These are phyloP conservation scores for Cyathus striatus DNA, from an alignment of 768 basidiomycete genomes.

Conservation along the genomic window DNA sequence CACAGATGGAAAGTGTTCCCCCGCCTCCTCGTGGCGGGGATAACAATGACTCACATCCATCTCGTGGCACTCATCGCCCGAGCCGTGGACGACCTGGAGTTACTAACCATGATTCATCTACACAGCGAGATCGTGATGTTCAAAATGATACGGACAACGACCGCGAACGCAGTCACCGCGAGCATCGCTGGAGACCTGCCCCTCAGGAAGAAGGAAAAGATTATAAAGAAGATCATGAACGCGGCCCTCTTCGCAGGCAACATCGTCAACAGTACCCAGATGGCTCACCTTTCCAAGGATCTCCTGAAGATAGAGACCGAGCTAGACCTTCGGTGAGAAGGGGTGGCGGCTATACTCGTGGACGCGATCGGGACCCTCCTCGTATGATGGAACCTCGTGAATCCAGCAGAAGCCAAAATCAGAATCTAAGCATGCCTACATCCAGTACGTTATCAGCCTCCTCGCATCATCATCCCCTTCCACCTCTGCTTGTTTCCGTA, in stretches of 20 bases:
- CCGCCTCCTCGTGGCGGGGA: conserved; percentile 13
- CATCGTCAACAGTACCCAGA: no score
- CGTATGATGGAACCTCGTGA: no score
- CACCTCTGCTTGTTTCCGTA: conserved; percentile 28
- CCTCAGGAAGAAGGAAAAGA: conserved; percentile 13
- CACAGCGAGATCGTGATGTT: conserved; percentile 19
- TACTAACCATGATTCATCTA: conserved; percentile 24
- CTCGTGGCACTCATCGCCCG: conserved; percentile 17
- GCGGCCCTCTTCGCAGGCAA: conserved; percentile 12
- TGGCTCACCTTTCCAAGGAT: no score
- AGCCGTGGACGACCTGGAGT: conserved; percentile 18
- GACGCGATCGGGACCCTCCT: background rate
- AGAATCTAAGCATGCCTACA: conserved; percentile 31
- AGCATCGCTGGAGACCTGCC: conserved; percentile 17
- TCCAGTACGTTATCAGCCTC: conserved; percentile 65
- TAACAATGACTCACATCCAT: conserved; percentile 11
- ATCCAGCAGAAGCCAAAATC: conserved; percentile 10
- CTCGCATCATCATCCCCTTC: conserved; percentile 28
- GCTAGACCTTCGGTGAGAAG: no score
- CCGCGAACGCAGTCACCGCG: no score
- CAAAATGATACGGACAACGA: conserved; percentile 10
- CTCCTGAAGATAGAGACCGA: no score
- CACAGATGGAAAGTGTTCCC: conserved; percentile 9
- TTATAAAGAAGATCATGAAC: conserved; percentile 13
- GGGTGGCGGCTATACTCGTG: background rate